Base-by-base conservation (phyloP, 2,329 filamentous ascomycete species). In the Remersonia thermophila region DNA sequence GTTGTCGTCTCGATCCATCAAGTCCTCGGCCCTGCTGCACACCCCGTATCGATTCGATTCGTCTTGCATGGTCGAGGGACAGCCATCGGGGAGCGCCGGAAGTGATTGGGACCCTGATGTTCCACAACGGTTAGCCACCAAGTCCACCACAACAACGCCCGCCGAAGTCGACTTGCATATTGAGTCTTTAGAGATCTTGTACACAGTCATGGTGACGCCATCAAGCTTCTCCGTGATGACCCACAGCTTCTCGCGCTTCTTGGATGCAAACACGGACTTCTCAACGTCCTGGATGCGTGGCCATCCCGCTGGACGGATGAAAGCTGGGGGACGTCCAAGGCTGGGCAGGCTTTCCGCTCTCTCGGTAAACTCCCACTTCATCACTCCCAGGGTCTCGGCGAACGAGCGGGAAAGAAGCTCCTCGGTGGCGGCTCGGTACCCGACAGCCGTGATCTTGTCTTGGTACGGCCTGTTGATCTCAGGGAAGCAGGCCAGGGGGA, bases 141-240 rank as follows among this genome's bases (percentile, higher is more conserved):
- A 23, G 20, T 23, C 9, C 20, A 23, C 20, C 9, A 9, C 5
- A 9, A 9, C 5, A 23, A 9, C 9, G 20, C 20, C 20, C 5
- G 9, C 5, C 20, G 20, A 23, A 23, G 20, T 5, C 20, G 20
- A 23, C 20, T 23, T 23, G 9, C 20, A 52, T 5, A 30, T 35
- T 3, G 51, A 52, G 27, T 35, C 36, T 10, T 37, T 37, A 4
- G 41, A 28, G 10, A 56, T 40, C 6, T 39, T 34, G 36, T 57
- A 58, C 18, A 55, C 40, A 1, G 47, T 49, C 50, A 57, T 55
- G 12, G 53, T 48, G 2, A 49, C 17, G 2, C 55, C 55, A 35
- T 58, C 55, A 3, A 57, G 46, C 42, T 57, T 58, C 37, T 55
- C 52, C 3, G 54, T 55, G 35, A 55, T 40, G 31, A 55, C 50